Base-by-base conservation (phyloP, 2,329 filamentous ascomycete species). In the Ciborinia camelliae region DNA sequence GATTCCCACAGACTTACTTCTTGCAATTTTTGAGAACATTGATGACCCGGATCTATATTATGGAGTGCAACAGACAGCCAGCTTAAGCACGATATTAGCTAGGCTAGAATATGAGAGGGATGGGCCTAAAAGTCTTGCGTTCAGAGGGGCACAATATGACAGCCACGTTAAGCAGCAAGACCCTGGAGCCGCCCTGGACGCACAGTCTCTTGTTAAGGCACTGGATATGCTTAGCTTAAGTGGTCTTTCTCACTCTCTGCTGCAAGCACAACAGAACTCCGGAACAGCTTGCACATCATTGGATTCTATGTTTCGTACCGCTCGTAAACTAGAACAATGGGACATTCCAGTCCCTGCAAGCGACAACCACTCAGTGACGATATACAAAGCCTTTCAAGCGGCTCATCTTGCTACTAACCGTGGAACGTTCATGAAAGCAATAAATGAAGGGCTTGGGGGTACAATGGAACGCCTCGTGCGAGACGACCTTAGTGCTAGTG, bases 21-120 rank as follows among this genome's bases (percentile, higher is more conserved):
- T 97, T 52, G 81, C 84, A 0, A 93, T 99, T 3, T 99, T 95
- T 75, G 90, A 91, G 73, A 94, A 91, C 67, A 90, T 99, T 54
- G 93, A 97, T 73, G 96, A 99, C 72, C 94, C 93, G 1, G 95
- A 99, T 75, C 89, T 92, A 0, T 99, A 96, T 75, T 99, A 99
- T 74, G 96, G 95, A 4, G 83, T 97, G 9, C 86, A 91, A 50
- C 90, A 96, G 75, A 85, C 86, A 48, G 85, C 92, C 8, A 92
- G 87, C 65, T 78, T 99, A 20, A 81, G 84, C 20, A 91, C 89
- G 14, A 89, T 98, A 0, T 81, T 98, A 65, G 85, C 89, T 59
- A 88, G 91, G 12, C 82, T 98, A 5, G 92, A 97, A 70, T 94
- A 97, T 73, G 95, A 99, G 77, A 88, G 88, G 58, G 89, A 96